phyloP scores from a whole-genome alignment of 352 stramenopile genomes.

The Thalassiosira oceanica region DNA sequence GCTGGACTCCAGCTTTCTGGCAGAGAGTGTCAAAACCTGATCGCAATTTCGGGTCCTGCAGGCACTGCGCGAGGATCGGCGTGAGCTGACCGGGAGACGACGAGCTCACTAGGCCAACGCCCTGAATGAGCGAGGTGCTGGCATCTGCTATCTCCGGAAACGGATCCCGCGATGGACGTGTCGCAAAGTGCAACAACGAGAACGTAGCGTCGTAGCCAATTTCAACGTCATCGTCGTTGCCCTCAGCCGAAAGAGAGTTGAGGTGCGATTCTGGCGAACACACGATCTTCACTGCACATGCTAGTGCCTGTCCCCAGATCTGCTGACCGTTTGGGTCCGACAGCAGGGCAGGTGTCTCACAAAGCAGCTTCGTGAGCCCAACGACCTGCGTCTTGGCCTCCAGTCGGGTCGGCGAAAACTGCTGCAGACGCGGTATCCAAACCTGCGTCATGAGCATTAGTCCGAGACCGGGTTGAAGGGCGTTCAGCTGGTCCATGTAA shows the following conservation, averaged over 20 bases:
- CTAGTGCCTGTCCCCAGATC: slow-evolving; percentile 60
- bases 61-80: slow-evolving; percentile 62
- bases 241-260: slow-evolving; percentile 78
- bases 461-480: slow-evolving; percentile 84
- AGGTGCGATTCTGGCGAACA: slow-evolving; percentile 68
- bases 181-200: slow-evolving; percentile 90
- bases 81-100: slow-evolving; percentile 51
- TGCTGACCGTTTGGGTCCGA: slow-evolving; percentile 62
- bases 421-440: slow-evolving; percentile 56
- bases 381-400: slow-evolving; percentile 84
- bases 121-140: slow-evolving; percentile 40
- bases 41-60: slow-evolving; percentile 65
- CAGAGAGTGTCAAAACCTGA: slow-evolving; percentile 60
- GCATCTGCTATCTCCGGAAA: slow-evolving; percentile 84
- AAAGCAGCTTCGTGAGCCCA: slow-evolving; percentile 88
- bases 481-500: slow-evolving; percentile 85
- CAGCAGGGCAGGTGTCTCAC: slow-evolving; percentile 85
- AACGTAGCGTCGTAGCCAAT: slow-evolving; percentile 90
- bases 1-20: slow-evolving; percentile 47
- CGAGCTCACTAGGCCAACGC: slow-evolving; percentile 42
- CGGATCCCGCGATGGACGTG: slow-evolving; percentile 83
- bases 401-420: slow-evolving; percentile 30
- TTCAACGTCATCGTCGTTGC: slow-evolving; percentile 66
- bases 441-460: slow-evolving; percentile 65
- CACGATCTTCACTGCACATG: slow-evolving; percentile 63